Base-by-base conservation (phyloP, 176 grass and related monocot species). In the Carex myosuroides region DNA sequence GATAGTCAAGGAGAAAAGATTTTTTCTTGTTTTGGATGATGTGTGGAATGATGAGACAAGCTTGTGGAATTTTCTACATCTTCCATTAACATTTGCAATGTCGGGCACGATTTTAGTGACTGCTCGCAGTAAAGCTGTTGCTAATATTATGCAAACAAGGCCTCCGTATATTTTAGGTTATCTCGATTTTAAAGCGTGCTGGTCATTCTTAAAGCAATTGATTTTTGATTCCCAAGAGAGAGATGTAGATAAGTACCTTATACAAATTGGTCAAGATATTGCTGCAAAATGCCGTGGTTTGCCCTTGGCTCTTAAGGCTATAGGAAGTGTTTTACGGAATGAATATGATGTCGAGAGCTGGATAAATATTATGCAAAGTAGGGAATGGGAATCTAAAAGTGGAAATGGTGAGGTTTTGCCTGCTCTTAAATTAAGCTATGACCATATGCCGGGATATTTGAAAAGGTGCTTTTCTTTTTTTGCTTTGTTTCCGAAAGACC, bases 21-120 rank as follows among this genome's bases (percentile, higher is more conserved):
- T 84, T 30, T 29, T 70, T 18, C 58, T 84, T 18, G 61, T 70
- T 9, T 56, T 84, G 5, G 81, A 84, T 84, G 81, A 84, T 84
- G 48, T 70, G 4, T 84, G 81, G 81, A 70, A 84, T 70, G 56
- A 80, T 2, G n/a, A 61, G 8, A 13, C 24, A 29, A 42, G 0
- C 16, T 26, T 80, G 0, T 80, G 78, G 78, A 0, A 62, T 0
- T 62, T 12, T 1, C 2, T 80, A 3, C 4, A 18, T 18, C 29
- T 60, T 29, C 78, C 78, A 1, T 62, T 80, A n/a, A 80, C 14
- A 37, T 56, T 30, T 62, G 22, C 48, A 12, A n/a, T 2, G 14
- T 80, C 33, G 0, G 78, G 78, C n/a, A 62, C 54, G 10, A n/a
- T 80, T 60, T 9, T 80, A 21, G 78, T 80, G 7, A 80, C 78